phyloP scores from a whole-genome alignment of 164 flowering plant genomes.

The Santalum album region DNA sequence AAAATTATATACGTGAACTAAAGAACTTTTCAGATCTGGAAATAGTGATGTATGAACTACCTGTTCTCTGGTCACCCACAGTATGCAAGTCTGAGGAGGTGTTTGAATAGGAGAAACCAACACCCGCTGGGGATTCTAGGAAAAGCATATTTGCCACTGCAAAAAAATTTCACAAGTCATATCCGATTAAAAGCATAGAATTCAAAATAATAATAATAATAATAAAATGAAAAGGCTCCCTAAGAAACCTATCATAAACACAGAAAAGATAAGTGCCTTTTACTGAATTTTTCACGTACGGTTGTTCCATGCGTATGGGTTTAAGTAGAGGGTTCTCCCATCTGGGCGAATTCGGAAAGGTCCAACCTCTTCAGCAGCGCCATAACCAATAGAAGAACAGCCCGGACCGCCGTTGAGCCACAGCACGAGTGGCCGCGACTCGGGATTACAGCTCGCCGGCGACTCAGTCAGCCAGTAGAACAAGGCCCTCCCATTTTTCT shows the following conservation, averaged over 20 bases:
- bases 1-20: not conserved
- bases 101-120: slow-evolving; percentile 90
- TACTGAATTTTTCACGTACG: slow-evolving; percentile 33
- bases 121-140: slow-evolving; percentile 97
- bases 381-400: slow-evolving; percentile 91
- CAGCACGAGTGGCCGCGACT: slow-evolving; percentile 67
- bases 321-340: slow-evolving; percentile 63
- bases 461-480: slow-evolving; percentile 92
- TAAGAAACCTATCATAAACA: too few relatives aligned
- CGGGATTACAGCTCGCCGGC: slow-evolving; percentile 35
- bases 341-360: slow-evolving; percentile 71
- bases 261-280: slow-evolving; percentile 1
- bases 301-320: slow-evolving; percentile 85
- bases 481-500: slow-evolving; percentile 72
- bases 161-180: not conserved
- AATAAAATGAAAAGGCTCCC: not conserved
- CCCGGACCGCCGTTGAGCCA: slow-evolving; percentile 99
- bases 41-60: slow-evolving; percentile 18
- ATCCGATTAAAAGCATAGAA: slow-evolving; percentile 7
- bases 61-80: slow-evolving; percentile 79
- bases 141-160: slow-evolving; percentile 94
- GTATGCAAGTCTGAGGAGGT: slow-evolving; percentile 70
- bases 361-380: slow-evolving; percentile 88
- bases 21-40: not conserved
- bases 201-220: not conserved